Conservation (phyloP, 2,329 filamentous ascomycete species). For the Aureobasidium sp. region DNA sequence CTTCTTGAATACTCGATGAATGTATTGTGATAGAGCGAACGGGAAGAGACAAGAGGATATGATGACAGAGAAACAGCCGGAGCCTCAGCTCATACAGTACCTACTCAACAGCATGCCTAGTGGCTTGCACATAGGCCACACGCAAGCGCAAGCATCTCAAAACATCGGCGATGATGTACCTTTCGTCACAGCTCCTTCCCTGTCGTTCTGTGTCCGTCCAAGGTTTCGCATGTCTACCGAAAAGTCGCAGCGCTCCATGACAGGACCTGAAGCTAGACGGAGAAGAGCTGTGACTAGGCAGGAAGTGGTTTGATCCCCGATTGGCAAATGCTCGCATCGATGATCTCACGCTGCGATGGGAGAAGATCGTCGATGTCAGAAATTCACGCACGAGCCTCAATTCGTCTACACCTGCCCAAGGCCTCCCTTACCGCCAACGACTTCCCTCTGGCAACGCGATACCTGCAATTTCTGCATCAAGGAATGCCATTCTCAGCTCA, state of each 20-base stretch:
- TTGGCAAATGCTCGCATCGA: neutral
- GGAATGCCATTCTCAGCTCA: neutral
- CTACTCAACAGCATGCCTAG: neutral
- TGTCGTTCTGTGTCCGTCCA: neutral
- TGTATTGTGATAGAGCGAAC: neutral
- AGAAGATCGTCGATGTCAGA: neutral
- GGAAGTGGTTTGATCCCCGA: neutral
- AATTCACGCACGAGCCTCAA: neutral
- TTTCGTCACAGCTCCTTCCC: constrained; percentile 1
- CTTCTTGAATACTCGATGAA: neutral
- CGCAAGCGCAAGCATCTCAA: neutral
- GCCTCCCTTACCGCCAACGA: neutral
- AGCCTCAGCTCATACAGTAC: neutral
- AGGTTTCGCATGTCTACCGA: constrained; percentile 1
- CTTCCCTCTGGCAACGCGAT: neutral
- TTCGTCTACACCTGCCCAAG: neutral
- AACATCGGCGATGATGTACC: neutral
- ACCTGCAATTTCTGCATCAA: neutral
- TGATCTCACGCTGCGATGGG: neutral
- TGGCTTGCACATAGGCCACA: neutral
- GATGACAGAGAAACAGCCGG: neutral
- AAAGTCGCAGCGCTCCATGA: neutral
- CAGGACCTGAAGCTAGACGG: constrained; percentile 1
- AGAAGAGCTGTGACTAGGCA: neutral
- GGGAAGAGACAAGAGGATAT: neutral